Percentiles rank a stretch among this genome's conserved stretches.
Conservation (phyloP, 108 stramenopile species). For the Skeletonema costatum region DNA sequence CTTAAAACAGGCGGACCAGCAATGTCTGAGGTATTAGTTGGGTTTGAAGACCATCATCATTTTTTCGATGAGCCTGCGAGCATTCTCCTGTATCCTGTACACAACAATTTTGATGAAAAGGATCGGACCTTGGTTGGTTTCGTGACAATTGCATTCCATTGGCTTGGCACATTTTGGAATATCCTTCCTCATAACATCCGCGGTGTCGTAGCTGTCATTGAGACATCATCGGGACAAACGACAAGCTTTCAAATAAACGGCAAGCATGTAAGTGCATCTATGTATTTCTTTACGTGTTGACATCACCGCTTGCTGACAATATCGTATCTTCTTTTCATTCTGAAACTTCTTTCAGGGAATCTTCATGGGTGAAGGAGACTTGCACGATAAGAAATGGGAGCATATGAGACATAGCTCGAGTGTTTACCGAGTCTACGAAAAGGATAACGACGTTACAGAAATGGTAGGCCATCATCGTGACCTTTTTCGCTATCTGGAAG, state of each 20-base stretch:
- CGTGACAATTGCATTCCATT: slow-evolving; percentile 1
- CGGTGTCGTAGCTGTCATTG: not conserved
- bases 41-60: slow-evolving; percentile 5
- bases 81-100: not conserved
- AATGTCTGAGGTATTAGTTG: not conserved
- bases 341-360: not conserved
- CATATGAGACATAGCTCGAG: not conserved
- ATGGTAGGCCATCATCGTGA: slow-evolving; percentile 10
- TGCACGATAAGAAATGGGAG: slow-evolving; percentile 17
- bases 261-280: not conserved
- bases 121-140: not conserved
- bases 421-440: slow-evolving; percentile 4
- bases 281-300: not conserved
- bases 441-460: not conserved
- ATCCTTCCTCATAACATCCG: slow-evolving; percentile 2
- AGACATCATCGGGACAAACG: slow-evolving; percentile 5
- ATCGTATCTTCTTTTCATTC: not conserved
- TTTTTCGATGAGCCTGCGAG: slow-evolving; percentile 6
- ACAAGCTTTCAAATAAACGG: not conserved
- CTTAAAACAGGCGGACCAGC: slow-evolving; percentile 3
- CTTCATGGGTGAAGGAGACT: slow-evolving; percentile 18
- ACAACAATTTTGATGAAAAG: not conserved
- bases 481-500: not conserved
- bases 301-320: not conserved
- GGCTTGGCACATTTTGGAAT: slow-evolving; percentile 1